Base-by-base conservation (phyloP, 2,329 filamentous ascomycete species). In the Penicillium sp. region DNA sequence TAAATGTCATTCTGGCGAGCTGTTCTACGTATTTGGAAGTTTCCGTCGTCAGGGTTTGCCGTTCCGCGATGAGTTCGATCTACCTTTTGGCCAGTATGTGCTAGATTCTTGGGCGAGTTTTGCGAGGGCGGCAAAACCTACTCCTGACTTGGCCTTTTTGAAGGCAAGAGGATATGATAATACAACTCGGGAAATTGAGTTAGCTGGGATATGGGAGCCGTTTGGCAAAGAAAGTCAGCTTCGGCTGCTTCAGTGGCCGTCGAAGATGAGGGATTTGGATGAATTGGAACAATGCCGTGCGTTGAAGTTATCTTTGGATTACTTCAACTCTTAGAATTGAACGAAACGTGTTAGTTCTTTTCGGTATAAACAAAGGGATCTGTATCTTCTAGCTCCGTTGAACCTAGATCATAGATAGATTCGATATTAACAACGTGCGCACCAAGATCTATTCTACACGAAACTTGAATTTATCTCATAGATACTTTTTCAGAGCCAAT, bases 1-100 rank as follows among this genome's bases (percentile, higher is more conserved):
- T 55, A 79, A 80, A 29, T 82, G 84, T 59, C 84, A 86, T 64
- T 84, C 82, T 17, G 80, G 82, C 0, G 84, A 86, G 68, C 65
- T 82, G 45, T 78, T 77, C 59, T 83, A 80, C 71, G 73, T 84
- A 0, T 85, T 85, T 65, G 82, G 82, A 3, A 85, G 80, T 57
- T 56, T 83, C 29, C 40, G 57, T 15, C 58, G 65, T 0, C 45
- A 60, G 54, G 57, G 60, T 1, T 56, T 60, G 17, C 56, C 65
- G 4, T 54, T 67, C 6, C 51, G 66, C 13, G 66, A 67, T 57
- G 54, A 63, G 25, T 55, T 38, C 6, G 66, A 68, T 52, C 40
- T 67, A 35, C 61, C 62, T 1, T 68, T 67, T 38, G 56, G 51
- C 17, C 66, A 68, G 43, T 67, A 61, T 41, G 62, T 68, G 41